Percentiles rank a stretch among this genome's conserved stretches.
These are phyloP conservation scores for Microdochium bolleyi DNA, from an alignment of 2,329 filamentous ascomycete species.

Conservation along the genomic window DNA sequence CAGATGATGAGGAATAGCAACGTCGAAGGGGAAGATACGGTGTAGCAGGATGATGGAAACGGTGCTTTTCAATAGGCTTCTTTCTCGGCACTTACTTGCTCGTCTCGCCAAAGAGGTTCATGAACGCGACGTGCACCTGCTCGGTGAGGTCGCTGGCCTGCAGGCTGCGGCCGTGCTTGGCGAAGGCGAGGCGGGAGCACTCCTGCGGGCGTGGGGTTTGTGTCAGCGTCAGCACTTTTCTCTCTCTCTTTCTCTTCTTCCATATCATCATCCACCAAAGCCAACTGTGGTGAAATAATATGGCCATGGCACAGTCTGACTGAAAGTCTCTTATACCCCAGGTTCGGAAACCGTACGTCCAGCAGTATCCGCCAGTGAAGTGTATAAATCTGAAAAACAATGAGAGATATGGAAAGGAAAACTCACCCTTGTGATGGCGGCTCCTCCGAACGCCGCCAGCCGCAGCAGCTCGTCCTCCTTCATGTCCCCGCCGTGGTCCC, in stretches of 20 bases:
- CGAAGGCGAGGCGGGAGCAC: slow-evolving; percentile 80
- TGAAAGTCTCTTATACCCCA: too few species aligned
- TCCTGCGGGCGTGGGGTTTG: slow-evolving; percentile 36
- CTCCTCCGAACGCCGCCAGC: slow-evolving; percentile 79
- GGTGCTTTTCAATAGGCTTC: too few species aligned
- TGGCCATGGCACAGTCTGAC: too few species aligned
- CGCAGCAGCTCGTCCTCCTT: slow-evolving; percentile 56
- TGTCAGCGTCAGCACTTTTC: background rate
- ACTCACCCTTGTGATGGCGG: slow-evolving; percentile 72
- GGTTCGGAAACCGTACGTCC: too few species aligned
- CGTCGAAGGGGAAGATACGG: too few species aligned
- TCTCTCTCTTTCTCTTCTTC: background rate
- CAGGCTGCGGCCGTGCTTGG: slow-evolving; percentile 75
- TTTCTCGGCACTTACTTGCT: slow-evolving; percentile 14
- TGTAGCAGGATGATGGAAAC: too few species aligned
- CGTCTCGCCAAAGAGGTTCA: slow-evolving; percentile 69
- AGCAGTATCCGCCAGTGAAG: too few species aligned
- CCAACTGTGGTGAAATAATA: background rate
- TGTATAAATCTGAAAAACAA: too few species aligned
- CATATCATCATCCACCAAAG: background rate
- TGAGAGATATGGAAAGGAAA: too few species aligned
- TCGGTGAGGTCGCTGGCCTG: slow-evolving; percentile 92
- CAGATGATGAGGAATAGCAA: too few species aligned
- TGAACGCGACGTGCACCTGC: slow-evolving; percentile 76
- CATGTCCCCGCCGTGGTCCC: slow-evolving; percentile 52